Conservation (phyloP, 2,329 filamentous ascomycete species). For the Triangularia setosa region DNA sequence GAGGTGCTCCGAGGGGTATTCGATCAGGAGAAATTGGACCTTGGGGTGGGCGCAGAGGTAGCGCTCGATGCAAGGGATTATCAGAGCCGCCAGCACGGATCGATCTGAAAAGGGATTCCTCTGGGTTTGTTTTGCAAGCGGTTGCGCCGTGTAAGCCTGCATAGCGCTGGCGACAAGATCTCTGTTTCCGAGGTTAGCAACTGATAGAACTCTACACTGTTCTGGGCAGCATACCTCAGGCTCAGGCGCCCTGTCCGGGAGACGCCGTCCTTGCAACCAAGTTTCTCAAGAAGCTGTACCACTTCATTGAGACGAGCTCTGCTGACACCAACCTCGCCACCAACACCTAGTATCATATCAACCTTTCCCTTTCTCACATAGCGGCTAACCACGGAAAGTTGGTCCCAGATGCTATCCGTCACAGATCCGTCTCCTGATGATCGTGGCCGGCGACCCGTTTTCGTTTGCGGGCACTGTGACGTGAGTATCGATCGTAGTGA, state of each 20-base stretch:
- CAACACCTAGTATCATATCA: conserved; percentile 58
- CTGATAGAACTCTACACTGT: neutral
- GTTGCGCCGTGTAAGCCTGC: conserved; percentile 53
- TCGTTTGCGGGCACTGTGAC: conserved; percentile 46
- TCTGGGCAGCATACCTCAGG: conserved; percentile 44
- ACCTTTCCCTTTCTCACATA: conserved; percentile 32
- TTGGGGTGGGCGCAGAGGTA: conserved; percentile 52
- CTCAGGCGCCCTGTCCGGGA: conserved; percentile 56
- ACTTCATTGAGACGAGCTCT: conserved; percentile 47
- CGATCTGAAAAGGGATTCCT: conserved; percentile 54
- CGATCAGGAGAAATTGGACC: conserved; percentile 55
- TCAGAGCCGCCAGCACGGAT: conserved; percentile 51
- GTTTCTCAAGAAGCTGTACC: conserved; percentile 49
- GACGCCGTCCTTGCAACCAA: conserved; percentile 49
- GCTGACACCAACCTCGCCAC: conserved; percentile 52
- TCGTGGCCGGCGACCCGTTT: conserved; percentile 45
- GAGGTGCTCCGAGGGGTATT: conserved; percentile 56
- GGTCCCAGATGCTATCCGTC: conserved; percentile 34
- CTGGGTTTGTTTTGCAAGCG: conserved; percentile 45
- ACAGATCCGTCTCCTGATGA: conserved; percentile 47
- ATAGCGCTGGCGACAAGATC: conserved; percentile 59
- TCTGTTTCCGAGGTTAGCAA: conserved; percentile 32
- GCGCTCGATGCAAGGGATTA: conserved; percentile 58
- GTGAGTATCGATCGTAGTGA: conserved; percentile 51
- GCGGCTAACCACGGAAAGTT: neutral